Evolutionary conservation across 495 filamentous ascomycete genomes (phyloP), one percentile per base, ranked within the genome.

Genomic region (Trichocladium antarcticum): DNA sequence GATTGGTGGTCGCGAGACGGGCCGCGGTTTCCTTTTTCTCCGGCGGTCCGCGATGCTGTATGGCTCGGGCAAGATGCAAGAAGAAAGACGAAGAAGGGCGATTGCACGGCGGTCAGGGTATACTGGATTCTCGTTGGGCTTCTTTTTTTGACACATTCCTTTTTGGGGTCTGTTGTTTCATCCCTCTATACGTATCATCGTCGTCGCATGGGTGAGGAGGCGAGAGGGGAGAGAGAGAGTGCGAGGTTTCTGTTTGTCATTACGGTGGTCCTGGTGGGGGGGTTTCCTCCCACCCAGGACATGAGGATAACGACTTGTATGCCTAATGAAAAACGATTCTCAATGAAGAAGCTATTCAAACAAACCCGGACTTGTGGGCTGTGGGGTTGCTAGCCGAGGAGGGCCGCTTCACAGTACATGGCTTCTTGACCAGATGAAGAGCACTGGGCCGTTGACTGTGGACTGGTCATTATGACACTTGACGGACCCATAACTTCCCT

Each of bases 241-340:
- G 16, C 27, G 21, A n/a, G 32, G 21, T 45, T 47, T 47, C 37
- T 47, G n/a, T 47, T 45, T 52, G 50, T 46, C 50, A 42, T 4
- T 32, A 32, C 5, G 31, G 31, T 3, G 24, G 24, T 27, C 24
- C 24, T 27, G 3, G 24, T 27, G 3, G 4, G 24, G 24, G 19
- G 17, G 37, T 12, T 40, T 21, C n/a, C 34, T 40, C 17, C 5
- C 31, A 36, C 16, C 20, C 16, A 21, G 11, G 38, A 24, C 22
- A 58, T 53, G 53, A 56, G 39, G 45, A 37, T 59, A 27, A 59
- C 56, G 57, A 59, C 42, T n/a, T 59, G 57, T 56, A 59, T 45
- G 56, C 49, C 50, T 55, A 53, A 56, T 58, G 49, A 53, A 48
- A 28, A 37, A 37, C 24, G 32, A 53, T 37, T 53, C 37, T 49